Conservation (phyloP, 2,329 filamentous ascomycete genomes). For the Alternaria ventricosa region DNA sequence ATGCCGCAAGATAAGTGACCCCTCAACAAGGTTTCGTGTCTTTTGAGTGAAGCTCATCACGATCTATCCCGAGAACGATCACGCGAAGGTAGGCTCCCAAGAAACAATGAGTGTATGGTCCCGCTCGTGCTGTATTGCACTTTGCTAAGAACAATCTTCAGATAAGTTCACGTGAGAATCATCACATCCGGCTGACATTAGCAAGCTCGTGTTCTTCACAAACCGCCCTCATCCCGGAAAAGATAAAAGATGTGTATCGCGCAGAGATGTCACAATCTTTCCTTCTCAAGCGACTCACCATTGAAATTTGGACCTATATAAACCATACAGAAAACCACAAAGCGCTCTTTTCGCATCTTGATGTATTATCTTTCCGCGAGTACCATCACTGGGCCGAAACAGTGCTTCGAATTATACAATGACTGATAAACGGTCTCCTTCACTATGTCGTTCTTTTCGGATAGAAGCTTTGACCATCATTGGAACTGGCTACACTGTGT, state of each 20-base stretch:
- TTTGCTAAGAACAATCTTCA: not conserved
- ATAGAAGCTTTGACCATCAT: not conserved
- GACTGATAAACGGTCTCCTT: not conserved
- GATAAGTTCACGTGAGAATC: not conserved
- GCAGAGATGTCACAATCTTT: not conserved
- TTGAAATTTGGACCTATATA: not conserved
- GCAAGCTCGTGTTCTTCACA: not conserved
- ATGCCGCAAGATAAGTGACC: too few relatives aligned
- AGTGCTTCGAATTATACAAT: not conserved
- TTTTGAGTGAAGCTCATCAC: too few relatives aligned
- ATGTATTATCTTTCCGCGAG: too few relatives aligned
- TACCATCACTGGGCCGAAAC: not conserved
- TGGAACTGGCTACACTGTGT: not conserved
- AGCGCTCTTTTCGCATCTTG: not conserved
- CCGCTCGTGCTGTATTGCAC: not conserved
- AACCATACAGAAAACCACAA: not conserved
- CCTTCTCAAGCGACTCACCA: not conserved
- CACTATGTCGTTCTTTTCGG: not conserved
- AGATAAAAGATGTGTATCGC: not conserved
- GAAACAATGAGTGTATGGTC: too few relatives aligned
- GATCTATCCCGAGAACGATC: too few relatives aligned
- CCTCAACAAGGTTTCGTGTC: too few relatives aligned
- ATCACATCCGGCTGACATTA: not conserved
- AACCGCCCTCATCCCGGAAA: not conserved
- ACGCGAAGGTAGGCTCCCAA: too few relatives aligned